Evolutionary conservation across 2,329 filamentous ascomycete species (phyloP).

Genomic region (Fusarium ramigenum): DNA sequence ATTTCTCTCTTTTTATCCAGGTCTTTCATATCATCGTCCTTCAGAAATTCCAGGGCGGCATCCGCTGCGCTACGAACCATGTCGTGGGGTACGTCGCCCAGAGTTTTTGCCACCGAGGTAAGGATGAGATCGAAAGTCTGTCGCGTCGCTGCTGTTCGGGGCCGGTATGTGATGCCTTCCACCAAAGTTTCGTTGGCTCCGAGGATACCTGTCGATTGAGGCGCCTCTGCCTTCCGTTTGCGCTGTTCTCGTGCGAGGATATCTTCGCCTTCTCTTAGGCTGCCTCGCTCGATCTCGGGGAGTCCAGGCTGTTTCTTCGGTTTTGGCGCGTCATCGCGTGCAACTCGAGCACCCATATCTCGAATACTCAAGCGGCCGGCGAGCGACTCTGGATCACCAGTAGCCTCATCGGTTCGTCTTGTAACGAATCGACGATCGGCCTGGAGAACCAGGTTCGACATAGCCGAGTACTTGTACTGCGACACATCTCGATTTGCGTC

Average conservation of each 20-base stretch:
- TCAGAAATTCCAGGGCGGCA: conserved; percentile 87
- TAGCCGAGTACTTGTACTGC: conserved; percentile 99
- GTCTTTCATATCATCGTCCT: conserved; percentile 95
- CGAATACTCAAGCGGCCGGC: conserved; percentile 92
- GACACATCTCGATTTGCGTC: conserved; percentile 84
- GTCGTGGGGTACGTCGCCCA: conserved; percentile 93
- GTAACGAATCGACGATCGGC: conserved; percentile 96
- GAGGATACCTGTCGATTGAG: conserved; percentile 78
- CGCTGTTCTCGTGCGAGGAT: conserved; percentile 84
- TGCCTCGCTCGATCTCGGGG: conserved; percentile 77
- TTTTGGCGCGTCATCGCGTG: conserved; percentile 81
- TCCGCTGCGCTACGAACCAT: conserved; percentile 94
- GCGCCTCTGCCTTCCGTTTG: conserved; percentile 80
- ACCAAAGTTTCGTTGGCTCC: conserved; percentile 87
- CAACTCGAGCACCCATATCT: conserved; percentile 91
- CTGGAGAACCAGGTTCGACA: conserved; percentile 99
- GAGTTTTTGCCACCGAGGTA: conserved; percentile 85
- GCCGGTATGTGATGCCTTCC: conserved; percentile 91
- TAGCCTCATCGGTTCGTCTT: conserved; percentile 91
- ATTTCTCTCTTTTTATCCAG: conserved; percentile 98
- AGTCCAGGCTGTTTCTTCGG: conserved; percentile 78
- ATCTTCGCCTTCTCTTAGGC: conserved; percentile 82
- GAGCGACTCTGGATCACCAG: conserved; percentile 95
- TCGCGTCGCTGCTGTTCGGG: conserved; percentile 88
- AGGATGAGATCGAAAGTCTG: conserved; percentile 95